Conservation (phyloP, 352 stramenopile genomes). For the Globisporangium ultimum region DNA sequence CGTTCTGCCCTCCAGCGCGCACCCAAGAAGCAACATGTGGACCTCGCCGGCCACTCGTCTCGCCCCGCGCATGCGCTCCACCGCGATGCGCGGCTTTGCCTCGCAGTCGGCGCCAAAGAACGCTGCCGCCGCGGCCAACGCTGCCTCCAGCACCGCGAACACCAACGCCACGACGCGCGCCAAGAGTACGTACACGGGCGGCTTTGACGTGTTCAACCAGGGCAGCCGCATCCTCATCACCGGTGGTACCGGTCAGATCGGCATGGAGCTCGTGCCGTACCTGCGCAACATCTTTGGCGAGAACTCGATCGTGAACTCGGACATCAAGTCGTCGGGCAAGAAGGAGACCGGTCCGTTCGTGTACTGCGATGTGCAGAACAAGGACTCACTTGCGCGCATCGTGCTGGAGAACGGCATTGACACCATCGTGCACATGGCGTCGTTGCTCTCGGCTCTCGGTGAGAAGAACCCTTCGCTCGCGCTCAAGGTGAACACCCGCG, state of each 20-base stretch:
- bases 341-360: slow-evolving; percentile 62
- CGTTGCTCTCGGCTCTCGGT: slow-evolving; percentile 85
- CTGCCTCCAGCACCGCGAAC: slow-evolving; percentile 1
- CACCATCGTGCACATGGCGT: slow-evolving; percentile 90
- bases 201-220: slow-evolving; percentile 54
- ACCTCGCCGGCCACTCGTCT: slow-evolving; percentile 10
- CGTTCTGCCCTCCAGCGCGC: neutral
- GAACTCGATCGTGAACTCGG: slow-evolving; percentile 74
- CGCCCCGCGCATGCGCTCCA: slow-evolving; percentile 4
- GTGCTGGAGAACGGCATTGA: slow-evolving; percentile 86
- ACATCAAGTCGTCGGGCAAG: slow-evolving; percentile 61
- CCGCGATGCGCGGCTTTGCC: slow-evolving; percentile 9
- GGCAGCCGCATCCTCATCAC: slow-evolving; percentile 69
- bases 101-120: slow-evolving; percentile 11
- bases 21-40: slow-evolving; percentile 8
- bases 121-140: slow-evolving; percentile 4
- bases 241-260: slow-evolving; percentile 79
- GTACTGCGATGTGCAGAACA: slow-evolving; percentile 83
- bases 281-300: slow-evolving; percentile 60
- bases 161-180: slow-evolving; percentile 13
- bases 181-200: slow-evolving; percentile 43
- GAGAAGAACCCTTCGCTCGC: slow-evolving; percentile 90
- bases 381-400: slow-evolving; percentile 71
- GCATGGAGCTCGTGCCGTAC: slow-evolving; percentile 84
- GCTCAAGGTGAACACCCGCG: slow-evolving; percentile 87